Evolutionary conservation across 306 rosid genomes (phyloP).

Genomic region (Ormosia emarginata): DNA sequence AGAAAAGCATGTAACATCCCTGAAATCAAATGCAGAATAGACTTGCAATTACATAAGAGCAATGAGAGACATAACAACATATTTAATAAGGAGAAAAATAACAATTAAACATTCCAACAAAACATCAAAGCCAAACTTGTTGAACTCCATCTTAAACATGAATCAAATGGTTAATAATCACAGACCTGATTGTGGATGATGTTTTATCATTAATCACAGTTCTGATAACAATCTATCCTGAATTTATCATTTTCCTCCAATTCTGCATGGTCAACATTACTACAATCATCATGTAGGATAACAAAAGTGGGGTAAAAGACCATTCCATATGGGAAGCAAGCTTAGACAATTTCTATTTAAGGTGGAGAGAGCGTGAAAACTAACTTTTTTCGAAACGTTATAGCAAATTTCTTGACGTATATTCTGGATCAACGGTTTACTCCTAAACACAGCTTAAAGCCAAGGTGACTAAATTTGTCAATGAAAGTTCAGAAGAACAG

Average conservation of each 20-base stretch:
- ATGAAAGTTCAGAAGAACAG: background rate
- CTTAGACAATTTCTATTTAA: background rate
- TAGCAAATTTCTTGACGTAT: background rate
- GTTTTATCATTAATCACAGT: background rate
- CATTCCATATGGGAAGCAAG: background rate
- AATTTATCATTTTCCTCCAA: slow-evolving; percentile 6
- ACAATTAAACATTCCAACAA: background rate
- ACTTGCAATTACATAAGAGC: background rate
- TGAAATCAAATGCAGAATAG: slow-evolving; percentile 37
- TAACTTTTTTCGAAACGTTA: slow-evolving; percentile 8
- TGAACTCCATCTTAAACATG: background rate
- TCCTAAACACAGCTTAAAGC: background rate
- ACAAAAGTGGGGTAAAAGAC: background rate
- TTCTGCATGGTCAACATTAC: background rate
- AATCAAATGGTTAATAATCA: slow-evolving; percentile 15
- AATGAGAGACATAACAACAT: slow-evolving; percentile 1
- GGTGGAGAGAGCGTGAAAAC: background rate
- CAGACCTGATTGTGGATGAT: background rate
- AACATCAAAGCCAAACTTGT: background rate
- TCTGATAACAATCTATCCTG: background rate
- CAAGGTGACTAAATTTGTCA: background rate
- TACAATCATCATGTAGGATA: slow-evolving; percentile 4
- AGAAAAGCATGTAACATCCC: slow-evolving; percentile 75
- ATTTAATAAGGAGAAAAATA: background rate
- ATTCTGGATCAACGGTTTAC: slow-evolving; percentile 6